Base-by-base conservation (phyloP, 176 grass and related monocot species). In the Pharus latifolius region DNA sequence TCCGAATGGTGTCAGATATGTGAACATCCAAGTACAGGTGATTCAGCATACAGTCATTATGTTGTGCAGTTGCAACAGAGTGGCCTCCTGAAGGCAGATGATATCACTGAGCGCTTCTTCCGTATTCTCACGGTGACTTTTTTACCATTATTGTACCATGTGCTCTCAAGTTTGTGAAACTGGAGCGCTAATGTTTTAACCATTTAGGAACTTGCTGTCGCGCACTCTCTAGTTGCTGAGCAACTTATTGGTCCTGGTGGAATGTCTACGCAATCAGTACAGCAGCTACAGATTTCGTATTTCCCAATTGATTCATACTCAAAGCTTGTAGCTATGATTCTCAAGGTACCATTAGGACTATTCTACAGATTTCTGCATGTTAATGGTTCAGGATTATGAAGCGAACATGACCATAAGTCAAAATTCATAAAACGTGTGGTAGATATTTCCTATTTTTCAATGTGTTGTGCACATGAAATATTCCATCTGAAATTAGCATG, bases 1-100 rank as follows among this genome's bases (percentile, higher is more conserved):
- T 55, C 89, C 69, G 94, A 97, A 5, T 97, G 94, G 94, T 97
- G 86, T 47, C 86, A 89, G 56, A 84, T 92, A 60, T 92, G 84
- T 69, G 94, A 97, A 65, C 94, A 74, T 76, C 94, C 89, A 50
- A 68, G 60, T 58, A 69, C 71, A 70, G 83, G 85, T 85, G 89
- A 97, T 87, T 72, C 90, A 17, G 62, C 75, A 48, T 97, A 90
- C 59, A 72, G 70, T 70, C 94, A 88, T 80, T 82, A 92, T 70
- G 83, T 92, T 61, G 57, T 70, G 31, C 89, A 92, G 53, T 57
- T 92, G 55, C 86, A 97, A 83, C 94, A 92, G 44, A 76, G 67
- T 63, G 86, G 89, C 63, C 82, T 97, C 50, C 80, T 97, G 31
- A 90, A 85, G 71, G 89, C 83, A n/a, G 89, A 97, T 88, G 94